Base-by-base conservation (phyloP, 441 rosid species). In the Populus hybrid region DNA sequence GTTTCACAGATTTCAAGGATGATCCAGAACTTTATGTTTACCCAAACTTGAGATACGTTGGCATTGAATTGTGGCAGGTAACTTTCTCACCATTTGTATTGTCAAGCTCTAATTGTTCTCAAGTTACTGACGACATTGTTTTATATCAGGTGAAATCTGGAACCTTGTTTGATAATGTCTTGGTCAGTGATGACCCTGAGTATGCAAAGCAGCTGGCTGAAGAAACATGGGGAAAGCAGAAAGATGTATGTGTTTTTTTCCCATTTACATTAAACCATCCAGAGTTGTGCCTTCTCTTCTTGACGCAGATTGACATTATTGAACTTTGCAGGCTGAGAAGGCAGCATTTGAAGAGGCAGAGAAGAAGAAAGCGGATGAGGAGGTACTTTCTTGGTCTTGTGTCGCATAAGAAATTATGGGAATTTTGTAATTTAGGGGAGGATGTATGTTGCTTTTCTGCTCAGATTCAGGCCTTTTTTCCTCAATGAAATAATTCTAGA, bases 171-270 rank as follows among this genome's bases (percentile, higher is more conserved):
- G 87, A 93, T 87, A 95, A 95, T 85, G 86, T 95, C 76, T 86
- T 95, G 85, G 57, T 95, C 23, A 76, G 88, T 16, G 93, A 95
- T 74, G 97, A 95, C 74, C 86, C 89, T 0, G 95, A 91, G 70
- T 92, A 93, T 80, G 99, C 98, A 69, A 89, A 92, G 88, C 83
- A 86, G 74, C 63, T 95, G 63, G 93, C 91, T 0, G 99, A 93
- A 76, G 98, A 95, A 81, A 93, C 97, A 73, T 95, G 99, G 99
- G 98, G 86, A 82, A 95, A 95, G 86, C 84, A 84, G 28, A 95
- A 93, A 87, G 98, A 93, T 85, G 32, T 30, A 30, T 30, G 32
- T 30, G 32, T 4, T 30, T 30, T 30, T 30, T 30, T 30, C 32
- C 32, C 32, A 30, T 30, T 30, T 30, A 3, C 32, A 3, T 30